phyloP scores from a whole-genome alignment of 2,329 filamentous ascomycete species.

The Cladosporium sp. region DNA sequence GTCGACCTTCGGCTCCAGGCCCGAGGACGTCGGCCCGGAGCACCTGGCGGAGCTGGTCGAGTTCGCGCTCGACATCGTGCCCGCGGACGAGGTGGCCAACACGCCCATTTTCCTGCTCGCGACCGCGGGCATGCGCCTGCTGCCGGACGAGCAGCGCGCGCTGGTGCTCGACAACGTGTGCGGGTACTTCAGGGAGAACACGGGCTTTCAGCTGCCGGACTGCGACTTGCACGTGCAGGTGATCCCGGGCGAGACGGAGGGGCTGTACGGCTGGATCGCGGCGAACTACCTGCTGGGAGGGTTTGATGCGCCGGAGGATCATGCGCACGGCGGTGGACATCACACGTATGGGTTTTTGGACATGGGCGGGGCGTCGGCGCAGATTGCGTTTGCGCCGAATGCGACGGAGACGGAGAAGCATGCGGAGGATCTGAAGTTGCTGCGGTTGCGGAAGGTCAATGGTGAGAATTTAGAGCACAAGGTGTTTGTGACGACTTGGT shows the following conservation, averaged over 20 bases:
- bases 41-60: conserved; percentile 74
- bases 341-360: conserved; percentile 96
- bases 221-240: conserved; percentile 87
- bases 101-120: conserved; percentile 94
- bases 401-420: conserved; percentile 83
- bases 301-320: conserved; percentile 69
- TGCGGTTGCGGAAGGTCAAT: conserved; percentile 77
- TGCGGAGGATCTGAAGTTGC: conserved; percentile 76
- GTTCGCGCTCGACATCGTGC: conserved; percentile 74
- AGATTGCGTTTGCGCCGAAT: conserved; percentile 97
- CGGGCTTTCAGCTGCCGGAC: conserved; percentile 80
- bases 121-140: conserved; percentile 87
- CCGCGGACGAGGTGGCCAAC: conserved; percentile 65
- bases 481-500: conserved; percentile 93
- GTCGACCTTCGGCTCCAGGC: conserved; percentile 77
- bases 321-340: conserved; percentile 78
- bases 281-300: conserved; percentile 91
- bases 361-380: conserved; percentile 95
- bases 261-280: conserved; percentile 94
- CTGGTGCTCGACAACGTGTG: conserved; percentile 73
- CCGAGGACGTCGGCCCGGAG: conserved; percentile 69
- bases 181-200: conserved; percentile 69
- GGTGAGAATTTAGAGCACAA: conserved; percentile 72
- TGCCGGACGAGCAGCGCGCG: conserved; percentile 66
- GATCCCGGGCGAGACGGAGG: conserved; percentile 91